Conservation (phyloP, 106 monocot genomes). For the Acorus calamus region DNA sequence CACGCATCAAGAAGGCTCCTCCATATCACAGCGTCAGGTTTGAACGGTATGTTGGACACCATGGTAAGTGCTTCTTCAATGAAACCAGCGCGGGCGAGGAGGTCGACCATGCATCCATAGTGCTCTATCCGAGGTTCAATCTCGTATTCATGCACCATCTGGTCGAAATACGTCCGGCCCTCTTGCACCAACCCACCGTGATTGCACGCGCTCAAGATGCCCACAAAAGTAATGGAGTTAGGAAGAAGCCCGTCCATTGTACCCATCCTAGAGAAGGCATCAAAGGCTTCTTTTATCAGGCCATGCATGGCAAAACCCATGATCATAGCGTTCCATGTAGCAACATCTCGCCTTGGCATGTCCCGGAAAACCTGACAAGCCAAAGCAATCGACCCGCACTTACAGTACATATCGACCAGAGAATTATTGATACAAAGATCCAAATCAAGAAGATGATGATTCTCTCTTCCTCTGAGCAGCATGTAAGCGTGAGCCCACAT, state of each 20-base stretch:
- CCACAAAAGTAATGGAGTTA: slow-evolving; percentile 66
- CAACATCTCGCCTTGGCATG: slow-evolving; percentile 41
- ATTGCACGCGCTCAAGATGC: slow-evolving; percentile 54
- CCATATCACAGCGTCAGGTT: slow-evolving; percentile 72
- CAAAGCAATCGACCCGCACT: slow-evolving; percentile 43
- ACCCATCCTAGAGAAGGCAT: slow-evolving; percentile 27
- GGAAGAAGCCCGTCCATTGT: slow-evolving; percentile 21
- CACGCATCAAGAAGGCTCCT: slow-evolving; percentile 67
- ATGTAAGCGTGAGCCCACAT: slow-evolving; percentile 55
- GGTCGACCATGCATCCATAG: slow-evolving; percentile 70
- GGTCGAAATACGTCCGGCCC: slow-evolving; percentile 26
- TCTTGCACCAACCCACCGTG: slow-evolving; percentile 38
- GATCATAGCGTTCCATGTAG: slow-evolving; percentile 67
- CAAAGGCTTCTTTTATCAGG: slow-evolving; percentile 19
- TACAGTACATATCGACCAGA: slow-evolving; percentile 50
- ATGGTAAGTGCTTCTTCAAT: slow-evolving; percentile 48
- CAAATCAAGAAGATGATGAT: background rate
- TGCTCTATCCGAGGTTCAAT: slow-evolving; percentile 41
- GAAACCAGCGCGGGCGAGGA: slow-evolving; percentile 48
- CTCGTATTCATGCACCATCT: slow-evolving; percentile 22
- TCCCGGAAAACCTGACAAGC: slow-evolving; percentile 53
- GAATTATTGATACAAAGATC: slow-evolving; percentile 64
- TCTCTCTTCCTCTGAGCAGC: slow-evolving; percentile 10
- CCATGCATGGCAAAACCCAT: slow-evolving; percentile 54
- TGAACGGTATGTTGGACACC: slow-evolving; percentile 39